Conservation (phyloP, 2,329 filamentous ascomycete species). For the Metarhizium album region DNA sequence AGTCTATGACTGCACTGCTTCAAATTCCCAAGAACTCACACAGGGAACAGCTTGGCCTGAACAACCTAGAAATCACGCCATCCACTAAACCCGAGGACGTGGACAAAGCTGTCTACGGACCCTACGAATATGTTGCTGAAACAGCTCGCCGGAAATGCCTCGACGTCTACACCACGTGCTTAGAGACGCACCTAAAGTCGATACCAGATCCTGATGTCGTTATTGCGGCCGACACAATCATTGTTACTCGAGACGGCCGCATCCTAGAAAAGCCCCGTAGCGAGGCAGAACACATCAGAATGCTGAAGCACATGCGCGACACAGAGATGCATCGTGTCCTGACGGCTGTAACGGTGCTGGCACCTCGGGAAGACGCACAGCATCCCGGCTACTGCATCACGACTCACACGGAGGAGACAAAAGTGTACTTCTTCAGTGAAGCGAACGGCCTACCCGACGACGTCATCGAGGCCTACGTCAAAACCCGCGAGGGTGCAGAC, state of each 20-base stretch:
- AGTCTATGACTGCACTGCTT: not conserved
- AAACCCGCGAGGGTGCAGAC: slow-evolving; percentile 83
- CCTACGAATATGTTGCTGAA: slow-evolving; percentile 82
- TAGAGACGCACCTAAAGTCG: slow-evolving; percentile 32
- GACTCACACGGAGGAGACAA: slow-evolving; percentile 78
- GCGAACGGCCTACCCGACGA: slow-evolving; percentile 57
- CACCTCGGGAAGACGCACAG: slow-evolving; percentile 66
- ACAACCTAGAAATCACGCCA: slow-evolving; percentile 72
- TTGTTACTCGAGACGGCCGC: slow-evolving; percentile 62
- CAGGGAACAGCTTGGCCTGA: slow-evolving; percentile 57
- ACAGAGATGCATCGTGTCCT: slow-evolving; percentile 69
- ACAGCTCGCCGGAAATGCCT: slow-evolving; percentile 79
- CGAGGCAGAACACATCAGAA: slow-evolving; percentile 70
- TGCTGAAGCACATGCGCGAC: slow-evolving; percentile 75
- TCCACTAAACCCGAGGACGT: slow-evolving; percentile 79
- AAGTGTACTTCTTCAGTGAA: slow-evolving; percentile 70
- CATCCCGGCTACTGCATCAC: slow-evolving; percentile 80
- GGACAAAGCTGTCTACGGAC: slow-evolving; percentile 60
- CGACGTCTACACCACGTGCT: slow-evolving; percentile 48
- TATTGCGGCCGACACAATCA: slow-evolving; percentile 82
- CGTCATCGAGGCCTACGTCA: slow-evolving; percentile 66
- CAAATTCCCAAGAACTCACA: slow-evolving; percentile 7
- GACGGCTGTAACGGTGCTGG: slow-evolving; percentile 76
- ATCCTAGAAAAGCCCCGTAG: slow-evolving; percentile 86
- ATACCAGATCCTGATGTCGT: slow-evolving; percentile 68